These are phyloP conservation scores for Cicer judaicum DNA, from an alignment of 306 rosid genomes.

Conservation along the genomic window DNA sequence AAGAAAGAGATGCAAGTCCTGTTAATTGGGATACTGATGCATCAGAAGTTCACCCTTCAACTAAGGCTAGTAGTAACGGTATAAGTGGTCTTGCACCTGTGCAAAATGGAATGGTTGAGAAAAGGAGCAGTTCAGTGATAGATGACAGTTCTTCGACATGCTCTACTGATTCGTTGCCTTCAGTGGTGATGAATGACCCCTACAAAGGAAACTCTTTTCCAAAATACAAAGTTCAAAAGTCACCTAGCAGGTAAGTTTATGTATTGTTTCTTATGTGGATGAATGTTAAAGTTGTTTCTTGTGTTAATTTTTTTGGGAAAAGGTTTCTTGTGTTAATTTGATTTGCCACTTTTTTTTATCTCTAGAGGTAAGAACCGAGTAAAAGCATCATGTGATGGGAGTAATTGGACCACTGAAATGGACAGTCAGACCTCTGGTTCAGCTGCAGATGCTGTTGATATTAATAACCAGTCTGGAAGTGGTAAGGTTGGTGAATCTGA, in stretches of 20 bases:
- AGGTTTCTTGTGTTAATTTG: constrained; percentile 6
- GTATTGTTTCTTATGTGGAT: neutral
- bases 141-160: constrained; percentile 99
- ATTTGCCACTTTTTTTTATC: constrained; percentile 37
- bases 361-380: constrained; percentile 69
- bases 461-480: constrained; percentile 52
- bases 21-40: constrained; percentile 96
- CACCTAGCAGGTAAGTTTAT: constrained; percentile 67
- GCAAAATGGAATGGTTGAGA: constrained; percentile 72
- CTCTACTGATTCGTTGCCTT: constrained; percentile 90
- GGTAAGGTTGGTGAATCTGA: constrained; percentile 65
- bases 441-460: constrained; percentile 55
- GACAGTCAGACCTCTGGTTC: constrained; percentile 66
- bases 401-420: constrained; percentile 64
- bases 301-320: neutral
- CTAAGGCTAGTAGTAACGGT: constrained; percentile 68
- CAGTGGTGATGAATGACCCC: constrained; percentile 68
- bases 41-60: constrained; percentile 81
- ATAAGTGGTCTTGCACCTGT: constrained; percentile 58
- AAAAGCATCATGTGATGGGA: constrained; percentile 54
- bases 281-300: neutral
- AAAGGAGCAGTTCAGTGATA: constrained; percentile 63
- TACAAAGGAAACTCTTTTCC: constrained; percentile 60
- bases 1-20: constrained; percentile 87
- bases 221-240: constrained; percentile 66